Percentiles rank a stretch among this genome's conserved stretches.
Conservation (phyloP, 192 early-diverging fungal species). For the Piromyces finnis region DNA sequence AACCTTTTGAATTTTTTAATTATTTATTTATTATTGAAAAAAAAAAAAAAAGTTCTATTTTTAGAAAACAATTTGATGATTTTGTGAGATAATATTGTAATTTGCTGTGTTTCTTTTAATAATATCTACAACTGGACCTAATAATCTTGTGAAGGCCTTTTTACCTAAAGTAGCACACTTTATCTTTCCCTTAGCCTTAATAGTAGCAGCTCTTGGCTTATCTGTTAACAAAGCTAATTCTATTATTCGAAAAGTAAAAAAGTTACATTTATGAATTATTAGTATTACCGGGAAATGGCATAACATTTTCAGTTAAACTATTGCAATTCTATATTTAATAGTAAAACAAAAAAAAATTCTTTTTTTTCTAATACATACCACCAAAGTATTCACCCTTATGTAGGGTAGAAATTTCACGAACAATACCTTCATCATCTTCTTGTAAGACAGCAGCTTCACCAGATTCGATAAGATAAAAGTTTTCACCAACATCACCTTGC, state of each 20-base stretch:
- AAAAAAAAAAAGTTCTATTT: no score
- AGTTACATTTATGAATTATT: no score
- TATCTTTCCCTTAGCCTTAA: constrained; percentile 64
- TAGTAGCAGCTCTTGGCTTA: constrained; percentile 79
- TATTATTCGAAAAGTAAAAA: constrained; percentile 9
- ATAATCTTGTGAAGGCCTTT: constrained; percentile 82
- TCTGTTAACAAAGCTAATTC: constrained; percentile 92
- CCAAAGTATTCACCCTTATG: neutral
- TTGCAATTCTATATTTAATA: no score
- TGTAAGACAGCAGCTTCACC: constrained; percentile 55
- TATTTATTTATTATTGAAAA: no score
- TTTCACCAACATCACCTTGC: constrained; percentile 85
- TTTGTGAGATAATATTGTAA: constrained; percentile 36
- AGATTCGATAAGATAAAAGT: constrained; percentile 90
- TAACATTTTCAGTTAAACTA: no score
- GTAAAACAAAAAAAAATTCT: no score
- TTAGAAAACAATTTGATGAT: neutral
- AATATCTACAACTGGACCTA: constrained; percentile 90
- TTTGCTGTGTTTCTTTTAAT: constrained; percentile 86
- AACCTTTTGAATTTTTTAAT: no score
- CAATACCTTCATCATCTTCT: neutral
- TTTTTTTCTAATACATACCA: neutral
- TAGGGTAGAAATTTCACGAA: neutral
- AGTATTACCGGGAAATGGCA: no score
- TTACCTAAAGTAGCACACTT: constrained; percentile 94